phyloP scores from a whole-genome alignment of 1,139 yeast genomes.

The Debaryomycetaceae sp. region DNA sequence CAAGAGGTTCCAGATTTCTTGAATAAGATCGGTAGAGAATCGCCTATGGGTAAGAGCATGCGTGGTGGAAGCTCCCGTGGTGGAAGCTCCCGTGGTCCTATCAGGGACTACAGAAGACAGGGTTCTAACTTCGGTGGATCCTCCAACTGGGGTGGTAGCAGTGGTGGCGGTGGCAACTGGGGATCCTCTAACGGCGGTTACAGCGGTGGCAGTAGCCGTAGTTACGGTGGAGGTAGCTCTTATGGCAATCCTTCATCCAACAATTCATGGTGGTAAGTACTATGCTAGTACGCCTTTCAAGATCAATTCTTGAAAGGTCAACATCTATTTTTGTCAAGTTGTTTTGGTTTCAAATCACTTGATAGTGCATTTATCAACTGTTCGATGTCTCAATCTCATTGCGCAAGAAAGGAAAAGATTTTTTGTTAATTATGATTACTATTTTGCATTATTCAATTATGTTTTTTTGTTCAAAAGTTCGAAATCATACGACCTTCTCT shows the following conservation, averaged over 20 bases:
- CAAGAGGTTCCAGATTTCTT: slow-evolving; percentile 95
- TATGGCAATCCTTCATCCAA: slow-evolving; percentile 34
- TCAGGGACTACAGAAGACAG: slow-evolving; percentile 60
- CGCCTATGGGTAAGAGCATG: slow-evolving; percentile 38
- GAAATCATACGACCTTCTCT: neutral
- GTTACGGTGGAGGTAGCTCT: slow-evolving; percentile 18
- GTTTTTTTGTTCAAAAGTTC: slow-evolving; percentile 9
- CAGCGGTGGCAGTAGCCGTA: slow-evolving; percentile 20
- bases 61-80: slow-evolving; percentile 51
- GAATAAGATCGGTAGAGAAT: slow-evolving; percentile 76
- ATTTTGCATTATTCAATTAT: slow-evolving; percentile 22
- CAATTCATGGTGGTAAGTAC: slow-evolving; percentile 41
- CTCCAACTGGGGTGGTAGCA: slow-evolving; percentile 20
- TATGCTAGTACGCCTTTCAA: neutral
- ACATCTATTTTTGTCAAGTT: slow-evolving; percentile 1
- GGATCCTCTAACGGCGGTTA: slow-evolving; percentile 20
- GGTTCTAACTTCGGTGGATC: slow-evolving; percentile 29
- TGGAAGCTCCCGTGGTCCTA: slow-evolving; percentile 43
- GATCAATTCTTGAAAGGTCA: neutral
- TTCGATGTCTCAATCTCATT: slow-evolving; percentile 31
- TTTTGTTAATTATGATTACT: slow-evolving; percentile 14
- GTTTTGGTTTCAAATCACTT: slow-evolving; percentile 7
- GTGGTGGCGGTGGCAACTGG: slow-evolving; percentile 12
- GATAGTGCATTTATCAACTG: slow-evolving; percentile 13
- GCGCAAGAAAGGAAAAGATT: slow-evolving; percentile 13